These are phyloP conservation scores for Cryphonectria nitschkei DNA, from an alignment of 2,329 filamentous ascomycete species.

Conservation along the genomic window DNA sequence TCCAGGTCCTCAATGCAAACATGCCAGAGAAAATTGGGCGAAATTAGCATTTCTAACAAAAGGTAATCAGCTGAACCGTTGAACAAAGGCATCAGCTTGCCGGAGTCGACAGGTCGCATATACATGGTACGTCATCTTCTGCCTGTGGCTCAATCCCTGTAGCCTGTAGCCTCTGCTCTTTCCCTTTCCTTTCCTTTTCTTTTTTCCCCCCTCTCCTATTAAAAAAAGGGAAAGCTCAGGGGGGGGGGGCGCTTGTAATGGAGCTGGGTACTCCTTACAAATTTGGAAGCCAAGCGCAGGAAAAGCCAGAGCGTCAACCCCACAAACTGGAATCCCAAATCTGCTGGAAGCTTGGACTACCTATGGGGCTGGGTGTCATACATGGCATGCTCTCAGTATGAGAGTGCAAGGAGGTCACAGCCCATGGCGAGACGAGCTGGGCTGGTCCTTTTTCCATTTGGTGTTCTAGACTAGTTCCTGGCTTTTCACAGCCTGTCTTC, in stretches of 20 bases:
- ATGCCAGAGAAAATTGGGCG: too few species aligned
- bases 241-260: too few species aligned
- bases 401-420: too few species aligned
- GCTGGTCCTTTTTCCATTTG: neutral
- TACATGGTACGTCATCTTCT: conserved; percentile 10
- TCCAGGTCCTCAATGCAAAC: too few species aligned
- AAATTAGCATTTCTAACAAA: too few species aligned
- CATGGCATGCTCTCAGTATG: neutral
- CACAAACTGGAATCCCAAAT: neutral
- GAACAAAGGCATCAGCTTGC: neutral
- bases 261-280: neutral
- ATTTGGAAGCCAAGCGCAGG: neutral
- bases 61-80: neutral
- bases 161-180: neutral
- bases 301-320: neutral
- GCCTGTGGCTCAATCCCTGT: neutral
- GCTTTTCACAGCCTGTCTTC: too few species aligned
- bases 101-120: neutral
- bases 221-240: neutral
- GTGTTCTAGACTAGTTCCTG: neutral
- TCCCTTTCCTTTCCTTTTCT: neutral
- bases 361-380: neutral
- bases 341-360: conserved; percentile 9
- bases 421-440: neutral
- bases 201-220: neutral